Base-by-base conservation (phyloP, 371 early-diverging fungal genomes). In the Coemansia sp. region DNA sequence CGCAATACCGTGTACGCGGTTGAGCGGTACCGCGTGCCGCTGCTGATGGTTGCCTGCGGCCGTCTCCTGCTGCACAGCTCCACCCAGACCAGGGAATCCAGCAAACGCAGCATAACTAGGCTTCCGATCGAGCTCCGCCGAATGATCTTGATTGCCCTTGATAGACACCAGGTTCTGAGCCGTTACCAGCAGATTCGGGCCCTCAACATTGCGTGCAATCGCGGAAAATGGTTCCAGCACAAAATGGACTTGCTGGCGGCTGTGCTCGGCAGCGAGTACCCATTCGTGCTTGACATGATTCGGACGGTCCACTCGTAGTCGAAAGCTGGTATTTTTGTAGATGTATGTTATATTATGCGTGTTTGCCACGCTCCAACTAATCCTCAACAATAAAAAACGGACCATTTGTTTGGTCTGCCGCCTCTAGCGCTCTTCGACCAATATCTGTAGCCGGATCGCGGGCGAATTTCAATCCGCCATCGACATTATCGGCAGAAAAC, bases 41-140 rank as follows among this genome's bases (percentile, higher is more conserved):
- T 69, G 55, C 56, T 64, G 24, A 69, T 64, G 39, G 69, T 64
- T 11, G 58, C 69, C 4, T 57, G 69, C 6, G 69, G 69, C 10
- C 69, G 62, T 9, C 14, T 64, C 1, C 43, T 69, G 18, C 52
- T 69, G 31, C 51, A 39, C 56, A 16, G 33, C n/a, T 18, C 10
- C 18, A 47, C 32, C n/a, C 50, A 39, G 4, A 5, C 14, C 12
- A 12, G 16, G 9, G 14, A 4, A 1, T 3, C 31, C 10, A n/a
- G 4, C 34, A 7, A 43, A 10, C 10, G 10, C 7, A 38, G 58
- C 9, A 52, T 55, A 12, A n/a, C 12, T 16, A 46, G 42, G 1
- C 69, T 69, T 34, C 69, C 69, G 2, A 11, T 42, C 3, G 69
- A 69, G 33, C 31, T 69, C 6, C 59, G 64, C 18, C 42, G 42